Evolutionary conservation across 1,284 basidiomycete genomes (phyloP).

Genomic region (Apiotrichum domesticum): DNA sequence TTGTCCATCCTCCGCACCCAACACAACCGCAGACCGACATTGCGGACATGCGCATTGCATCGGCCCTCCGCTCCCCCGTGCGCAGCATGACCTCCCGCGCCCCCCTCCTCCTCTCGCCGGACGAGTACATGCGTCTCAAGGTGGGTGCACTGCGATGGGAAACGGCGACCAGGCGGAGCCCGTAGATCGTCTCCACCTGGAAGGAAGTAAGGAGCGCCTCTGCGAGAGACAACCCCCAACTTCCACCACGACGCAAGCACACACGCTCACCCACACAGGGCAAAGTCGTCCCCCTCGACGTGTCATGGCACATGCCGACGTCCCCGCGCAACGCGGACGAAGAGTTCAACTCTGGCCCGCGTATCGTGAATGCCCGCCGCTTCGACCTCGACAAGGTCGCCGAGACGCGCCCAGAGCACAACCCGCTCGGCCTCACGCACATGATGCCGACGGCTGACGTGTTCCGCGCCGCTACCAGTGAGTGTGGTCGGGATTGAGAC

Average conservation of each 20-base stretch:
- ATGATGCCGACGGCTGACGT: slow-evolving; percentile 75
- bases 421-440: slow-evolving; percentile 69
- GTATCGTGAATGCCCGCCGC: slow-evolving; percentile 68
- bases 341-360: slow-evolving; percentile 46
- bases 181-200: no score
- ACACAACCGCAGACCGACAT: background rate
- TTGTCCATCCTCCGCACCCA: background rate
- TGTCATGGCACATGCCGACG: slow-evolving; percentile 48
- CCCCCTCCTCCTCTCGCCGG: slow-evolving; percentile 36
- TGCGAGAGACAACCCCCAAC: background rate
- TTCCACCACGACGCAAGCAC: background rate
- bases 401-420: slow-evolving; percentile 51
- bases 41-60: background rate
- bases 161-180: no score
- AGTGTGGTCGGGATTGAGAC: slow-evolving; percentile 24
- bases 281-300: slow-evolving; percentile 33
- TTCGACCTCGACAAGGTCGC: slow-evolving; percentile 71
- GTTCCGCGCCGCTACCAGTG: slow-evolving; percentile 79
- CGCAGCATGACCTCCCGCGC: slow-evolving; percentile 6
- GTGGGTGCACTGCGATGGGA: background rate
- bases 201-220: no score
- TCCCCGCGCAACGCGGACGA: slow-evolving; percentile 35
- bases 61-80: background rate
- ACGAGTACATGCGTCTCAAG: slow-evolving; percentile 28
- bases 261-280: slow-evolving; percentile 1